A percentile compares a stretch with the other conserved stretches of the same genome.
These are phyloP conservation scores for Ehretia macrophylla DNA, from an alignment of 257 asterid species.

Conservation along the genomic window DNA sequence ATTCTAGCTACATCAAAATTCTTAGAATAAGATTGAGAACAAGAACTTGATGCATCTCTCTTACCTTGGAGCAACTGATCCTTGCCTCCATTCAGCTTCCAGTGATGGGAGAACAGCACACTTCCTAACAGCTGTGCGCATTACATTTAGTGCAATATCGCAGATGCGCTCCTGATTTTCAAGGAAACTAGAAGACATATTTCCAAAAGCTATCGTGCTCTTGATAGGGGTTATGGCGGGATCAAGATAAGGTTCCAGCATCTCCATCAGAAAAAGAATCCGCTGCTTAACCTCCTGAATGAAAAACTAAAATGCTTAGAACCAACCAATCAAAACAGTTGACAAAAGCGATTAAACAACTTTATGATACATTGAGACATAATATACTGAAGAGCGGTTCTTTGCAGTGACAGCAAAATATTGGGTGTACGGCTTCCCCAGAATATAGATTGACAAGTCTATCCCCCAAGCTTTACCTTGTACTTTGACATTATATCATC, in stretches of 20 bases:
- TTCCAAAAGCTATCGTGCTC: constrained; percentile 84
- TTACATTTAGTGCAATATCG: constrained; percentile 68
- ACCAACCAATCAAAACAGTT: constrained; percentile 9
- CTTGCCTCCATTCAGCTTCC: constrained; percentile 93
- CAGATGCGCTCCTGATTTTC: constrained; percentile 74
- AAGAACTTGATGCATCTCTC: not conserved
- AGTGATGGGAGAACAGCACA: constrained; percentile 72
- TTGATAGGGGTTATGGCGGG: constrained; percentile 80
- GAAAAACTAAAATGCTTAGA: constrained; percentile 15
- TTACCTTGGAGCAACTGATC: constrained; percentile 95
- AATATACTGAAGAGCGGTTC: not conserved
- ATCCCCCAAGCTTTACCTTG: constrained; percentile 52
- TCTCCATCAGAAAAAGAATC: constrained; percentile 86
- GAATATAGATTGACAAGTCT: no score
- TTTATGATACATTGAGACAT: not conserved
- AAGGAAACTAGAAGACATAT: constrained; percentile 52
- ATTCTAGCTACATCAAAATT: no score
- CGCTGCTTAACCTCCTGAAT: constrained; percentile 80
- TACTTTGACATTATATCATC: constrained; percentile 77
- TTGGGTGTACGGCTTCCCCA: no score
- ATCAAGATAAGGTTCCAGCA: constrained; percentile 91
- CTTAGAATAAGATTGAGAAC: no score
- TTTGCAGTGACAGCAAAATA: no score
- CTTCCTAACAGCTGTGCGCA: constrained; percentile 67
- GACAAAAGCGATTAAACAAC: constrained; percentile 6